Evolutionary conservation across 73 alveolate species (phyloP).

Genomic region (Blepharisma japonicum): DNA sequence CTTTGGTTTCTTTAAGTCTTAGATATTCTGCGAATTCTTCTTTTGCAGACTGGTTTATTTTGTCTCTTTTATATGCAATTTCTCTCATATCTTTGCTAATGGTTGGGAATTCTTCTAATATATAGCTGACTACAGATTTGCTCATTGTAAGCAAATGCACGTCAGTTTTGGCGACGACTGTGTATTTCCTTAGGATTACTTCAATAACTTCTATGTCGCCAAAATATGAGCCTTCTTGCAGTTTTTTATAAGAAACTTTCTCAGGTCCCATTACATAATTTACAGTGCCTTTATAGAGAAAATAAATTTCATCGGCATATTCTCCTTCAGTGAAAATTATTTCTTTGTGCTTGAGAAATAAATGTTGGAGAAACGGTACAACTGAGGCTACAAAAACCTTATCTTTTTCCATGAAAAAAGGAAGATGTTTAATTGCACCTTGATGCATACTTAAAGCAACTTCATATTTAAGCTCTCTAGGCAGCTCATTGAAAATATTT

Average conservation of each 20-base stretch:
- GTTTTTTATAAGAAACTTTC: constrained; percentile 37
- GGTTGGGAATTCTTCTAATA: constrained; percentile 44
- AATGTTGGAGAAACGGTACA: constrained; percentile 64
- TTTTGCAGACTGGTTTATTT: not conserved
- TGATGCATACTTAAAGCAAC: constrained; percentile 72
- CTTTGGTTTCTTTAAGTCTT: not conserved
- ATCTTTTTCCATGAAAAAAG: constrained; percentile 61
- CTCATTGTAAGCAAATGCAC: constrained; percentile 36
- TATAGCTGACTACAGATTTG: constrained; percentile 32
- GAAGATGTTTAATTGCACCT: constrained; percentile 59
- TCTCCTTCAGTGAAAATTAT: constrained; percentile 57
- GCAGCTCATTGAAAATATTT: constrained; percentile 60
- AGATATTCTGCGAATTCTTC: not conserved
- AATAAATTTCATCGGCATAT: constrained; percentile 68
- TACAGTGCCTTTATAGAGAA: constrained; percentile 66
- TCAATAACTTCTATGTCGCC: constrained; percentile 70
- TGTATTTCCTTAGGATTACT: constrained; percentile 38
- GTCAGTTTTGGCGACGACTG: constrained; percentile 36
- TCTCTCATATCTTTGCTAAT: constrained; percentile 42
- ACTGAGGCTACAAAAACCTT: constrained; percentile 59
- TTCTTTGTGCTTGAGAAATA: constrained; percentile 55
- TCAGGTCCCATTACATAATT: constrained; percentile 42
- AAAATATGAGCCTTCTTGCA: constrained; percentile 73
- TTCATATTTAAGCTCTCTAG: constrained; percentile 65
- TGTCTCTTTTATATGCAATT: constrained; percentile 37